Base-by-base conservation (phyloP, 2,329 filamentous ascomycete species). In the Hymenoscyphus fraxineus region DNA sequence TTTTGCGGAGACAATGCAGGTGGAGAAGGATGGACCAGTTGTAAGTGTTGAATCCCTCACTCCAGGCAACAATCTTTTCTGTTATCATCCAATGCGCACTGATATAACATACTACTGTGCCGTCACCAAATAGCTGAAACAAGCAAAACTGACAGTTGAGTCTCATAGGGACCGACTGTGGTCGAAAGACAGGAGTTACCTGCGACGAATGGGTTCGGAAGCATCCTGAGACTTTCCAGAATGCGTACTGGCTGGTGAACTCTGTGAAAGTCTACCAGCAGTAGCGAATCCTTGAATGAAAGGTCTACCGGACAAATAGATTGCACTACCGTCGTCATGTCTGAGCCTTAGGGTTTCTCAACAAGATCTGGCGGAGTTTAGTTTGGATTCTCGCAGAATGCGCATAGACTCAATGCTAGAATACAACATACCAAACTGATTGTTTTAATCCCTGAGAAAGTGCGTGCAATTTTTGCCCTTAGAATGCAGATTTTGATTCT, bases 1-100 rank as follows among this genome's bases (percentile, higher is more conserved):
- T 91, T 96, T 76, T 97, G 93, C 76, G 93, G 93, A 44, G 86
- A 89, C 72, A 96, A 92, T 90, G 93, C 93, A 7, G 91, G 91
- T 38, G 76, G 80, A 57, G 0, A 63, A 40, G 90, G 58, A 13
- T 70, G 68, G 71, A 67, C 66, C 75, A 79, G 61, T 84, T 44
- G 41, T 44, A 44, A 44, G 41, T 44, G 41, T n/a, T n/a, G 13
- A n/a, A n/a, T n/a, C 16, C 15, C 41, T n/a, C 41, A 44, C 13
- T 44, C 13, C 15, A 44, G 6, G 6, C 15, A 6, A 13, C 41
- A 16, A 7, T n/a, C 16, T 44, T n/a, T 4, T n/a, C 41, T n/a
- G n/a, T n/a, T n/a, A 7, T n/a, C 15, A 35, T 35, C 35, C 35
- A 35, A 35, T 35, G 35, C 6, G 35, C 35, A 27, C 9, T 35